Evolutionary conservation across 352 stramenopile species (phyloP), one percentile per base, ranked within the genome.

Genomic region (Globisporangium ultimum): DNA sequence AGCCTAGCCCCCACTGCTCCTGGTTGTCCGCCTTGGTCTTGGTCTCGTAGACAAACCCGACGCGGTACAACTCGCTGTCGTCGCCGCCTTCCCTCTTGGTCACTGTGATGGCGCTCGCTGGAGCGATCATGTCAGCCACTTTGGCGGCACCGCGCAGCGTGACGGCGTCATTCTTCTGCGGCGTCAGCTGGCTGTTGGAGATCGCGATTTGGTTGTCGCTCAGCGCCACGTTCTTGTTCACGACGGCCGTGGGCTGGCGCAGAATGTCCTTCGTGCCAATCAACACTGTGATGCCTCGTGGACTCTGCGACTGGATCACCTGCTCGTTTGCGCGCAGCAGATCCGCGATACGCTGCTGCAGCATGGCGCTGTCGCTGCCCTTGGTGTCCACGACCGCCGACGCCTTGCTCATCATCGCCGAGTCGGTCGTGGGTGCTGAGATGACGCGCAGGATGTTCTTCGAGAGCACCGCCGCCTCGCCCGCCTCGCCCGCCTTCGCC

Each of bases 181-280:
- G 47, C 47, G 20, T 53, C 47, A 53, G 40, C 5, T n/a, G 15
- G 10, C 15, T 22, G 48, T 28, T 43, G 28, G 36, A 20, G 14
- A 57, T 45, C 20, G 53, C 53, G 6, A 58, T 40, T 38, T 74
- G 67, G 51, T 71, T 70, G 54, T 62, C 64, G 17, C 7, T 63
- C 10, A 61, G 0, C 11, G 40, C 68, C 2, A 61, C 3, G 55
- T 75, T 75, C 61, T 75, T 75, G 68, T 72, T 72, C 2, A 72
- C 32, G n/a, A 56, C 49, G 1, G 22, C 68, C 14, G 61, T 65
- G 14, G 68, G 64, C 38, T 72, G 53, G 14, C 60, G 64, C 58
- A 72, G 51, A 12, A 75, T 20, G 28, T 51, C 66, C 24, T 32
- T 32, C 24, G 24, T 32, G 5, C 24, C 24, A 5, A 32, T 32